Percentiles rank a stretch among this genome's conserved stretches.
phyloP scores from a whole-genome alignment of 2,329 filamentous ascomycete species.

The Nothophoma quercina region DNA sequence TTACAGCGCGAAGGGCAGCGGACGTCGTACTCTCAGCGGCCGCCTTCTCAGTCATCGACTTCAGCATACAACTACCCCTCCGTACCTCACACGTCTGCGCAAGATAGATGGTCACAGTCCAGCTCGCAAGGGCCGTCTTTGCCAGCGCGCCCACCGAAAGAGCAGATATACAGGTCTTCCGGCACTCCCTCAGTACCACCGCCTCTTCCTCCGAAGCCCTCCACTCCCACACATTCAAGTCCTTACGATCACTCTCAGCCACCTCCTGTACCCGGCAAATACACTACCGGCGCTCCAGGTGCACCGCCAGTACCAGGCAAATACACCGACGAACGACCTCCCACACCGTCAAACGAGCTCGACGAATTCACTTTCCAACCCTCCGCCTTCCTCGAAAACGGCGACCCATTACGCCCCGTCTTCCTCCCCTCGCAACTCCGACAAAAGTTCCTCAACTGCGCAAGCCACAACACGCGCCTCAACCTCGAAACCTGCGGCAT shows the following conservation, averaged over 20 bases:
- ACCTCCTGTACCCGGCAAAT: conserved; percentile 45
- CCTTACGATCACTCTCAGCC: conserved; percentile 26
- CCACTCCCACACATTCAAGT: conserved; percentile 24
- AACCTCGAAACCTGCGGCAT: conserved; percentile 97
- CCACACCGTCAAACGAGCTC: conserved; percentile 50
- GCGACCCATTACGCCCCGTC: conserved; percentile 82
- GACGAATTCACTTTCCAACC: conserved; percentile 81
- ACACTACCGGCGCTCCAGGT: conserved; percentile 24
- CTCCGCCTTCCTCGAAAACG: conserved; percentile 88
- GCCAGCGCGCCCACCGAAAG: conserved; percentile 52
- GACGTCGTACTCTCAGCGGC: conserved; percentile 37
- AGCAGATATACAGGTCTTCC: conserved; percentile 36
- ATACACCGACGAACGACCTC: conserved; percentile 27
- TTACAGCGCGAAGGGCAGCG: conserved; percentile 39
- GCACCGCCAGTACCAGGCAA: conserved; percentile 45
- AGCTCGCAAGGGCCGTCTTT: conserved; percentile 21
- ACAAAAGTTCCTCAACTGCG: conserved; percentile 75
- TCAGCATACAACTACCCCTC: conserved; percentile 54
- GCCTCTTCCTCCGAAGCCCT: conserved; percentile 40
- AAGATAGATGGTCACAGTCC: conserved; percentile 44
- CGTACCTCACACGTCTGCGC: conserved; percentile 51
- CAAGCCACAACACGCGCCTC: conserved; percentile 75
- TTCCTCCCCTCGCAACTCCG: conserved; percentile 84
- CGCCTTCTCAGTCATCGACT: conserved; percentile 33
- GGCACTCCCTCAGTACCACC: conserved; percentile 34